These are phyloP conservation scores for Colletotrichum lupini DNA, from an alignment of 2,329 filamentous ascomycete species.

Conservation along the genomic window DNA sequence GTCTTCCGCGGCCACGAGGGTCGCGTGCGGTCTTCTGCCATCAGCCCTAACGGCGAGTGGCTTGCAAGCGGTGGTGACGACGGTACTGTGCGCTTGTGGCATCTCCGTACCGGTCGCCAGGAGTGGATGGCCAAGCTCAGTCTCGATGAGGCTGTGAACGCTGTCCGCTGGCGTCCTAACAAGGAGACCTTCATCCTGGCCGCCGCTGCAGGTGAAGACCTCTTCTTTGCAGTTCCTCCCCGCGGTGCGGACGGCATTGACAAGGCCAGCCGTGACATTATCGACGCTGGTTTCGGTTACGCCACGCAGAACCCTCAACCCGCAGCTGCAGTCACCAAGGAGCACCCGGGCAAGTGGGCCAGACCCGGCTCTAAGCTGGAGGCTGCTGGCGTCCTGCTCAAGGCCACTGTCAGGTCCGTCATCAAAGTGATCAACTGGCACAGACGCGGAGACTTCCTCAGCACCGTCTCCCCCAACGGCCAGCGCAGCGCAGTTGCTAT, in stretches of 20 bases:
- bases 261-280: constrained; percentile 76
- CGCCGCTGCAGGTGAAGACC: constrained; percentile 83
- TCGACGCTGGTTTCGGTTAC: constrained; percentile 94
- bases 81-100: constrained; percentile 91
- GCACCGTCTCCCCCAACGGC: constrained; percentile 86
- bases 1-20: constrained; percentile 91
- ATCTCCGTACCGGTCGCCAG: constrained; percentile 85
- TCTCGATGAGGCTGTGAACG: constrained; percentile 82
- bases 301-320: constrained; percentile 75
- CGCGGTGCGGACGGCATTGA: constrained; percentile 80
- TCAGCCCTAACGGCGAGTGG: constrained; percentile 88
- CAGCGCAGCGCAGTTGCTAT: constrained; percentile 87
- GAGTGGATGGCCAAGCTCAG: constrained; percentile 86
- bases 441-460: constrained; percentile 91
- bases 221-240: constrained; percentile 86
- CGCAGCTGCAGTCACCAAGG: constrained; percentile 71
- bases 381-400: constrained; percentile 81
- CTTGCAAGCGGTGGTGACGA: constrained; percentile 95
- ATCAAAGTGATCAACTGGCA: constrained; percentile 96
- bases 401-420: constrained; percentile 80
- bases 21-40: constrained; percentile 83
- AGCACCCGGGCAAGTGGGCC: constrained; percentile 83
- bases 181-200: constrained; percentile 85
- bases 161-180: constrained; percentile 89
- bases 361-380: constrained; percentile 80